phyloP scores from a whole-genome alignment of 1,139 yeast species.

The Ogataea hybrid region DNA sequence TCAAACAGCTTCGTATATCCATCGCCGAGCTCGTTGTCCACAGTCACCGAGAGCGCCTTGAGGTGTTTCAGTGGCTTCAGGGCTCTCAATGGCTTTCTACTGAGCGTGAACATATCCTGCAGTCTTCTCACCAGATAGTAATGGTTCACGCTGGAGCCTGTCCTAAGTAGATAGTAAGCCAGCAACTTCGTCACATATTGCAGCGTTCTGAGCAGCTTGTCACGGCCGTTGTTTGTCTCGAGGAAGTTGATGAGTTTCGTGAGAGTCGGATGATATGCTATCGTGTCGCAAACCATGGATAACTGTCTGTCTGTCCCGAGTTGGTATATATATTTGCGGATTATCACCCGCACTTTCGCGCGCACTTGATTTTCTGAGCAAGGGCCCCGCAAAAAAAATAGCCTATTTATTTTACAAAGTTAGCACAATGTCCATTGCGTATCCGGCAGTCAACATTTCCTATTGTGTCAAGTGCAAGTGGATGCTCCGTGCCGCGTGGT shows the following conservation, averaged over 20 bases:
- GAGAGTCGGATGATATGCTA: slow-evolving; percentile 74
- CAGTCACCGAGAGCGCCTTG: slow-evolving; percentile 65
- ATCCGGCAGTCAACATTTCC: slow-evolving; percentile 49
- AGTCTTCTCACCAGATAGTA: slow-evolving; percentile 37
- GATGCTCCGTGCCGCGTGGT: slow-evolving; percentile 69
- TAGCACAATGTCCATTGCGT: slow-evolving; percentile 4
- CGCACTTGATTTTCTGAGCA: background rate
- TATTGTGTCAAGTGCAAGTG: slow-evolving; percentile 65
- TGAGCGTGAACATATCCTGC: slow-evolving; percentile 51
- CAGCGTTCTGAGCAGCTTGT: slow-evolving; percentile 74
- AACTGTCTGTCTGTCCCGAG: background rate
- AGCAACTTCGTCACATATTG: slow-evolving; percentile 81
- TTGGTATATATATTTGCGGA: slow-evolving; percentile 1
- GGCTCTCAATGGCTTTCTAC: slow-evolving; percentile 83
- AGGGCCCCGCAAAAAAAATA: slow-evolving; percentile 10
- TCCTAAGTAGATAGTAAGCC: slow-evolving; percentile 57
- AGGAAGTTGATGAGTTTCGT: slow-evolving; percentile 61
- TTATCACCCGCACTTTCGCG: slow-evolving; percentile 8
- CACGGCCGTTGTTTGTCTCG: slow-evolving; percentile 64
- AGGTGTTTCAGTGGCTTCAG: slow-evolving; percentile 79
- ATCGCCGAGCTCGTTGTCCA: slow-evolving; percentile 71
- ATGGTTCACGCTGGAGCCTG: slow-evolving; percentile 53
- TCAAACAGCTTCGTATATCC: slow-evolving; percentile 53
- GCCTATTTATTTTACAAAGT: slow-evolving; percentile 3
- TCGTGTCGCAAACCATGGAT: slow-evolving; percentile 57